Evolutionary conservation across 164 flowering plant species (phyloP).

Genomic region (Paratinospora sagittata): DNA sequence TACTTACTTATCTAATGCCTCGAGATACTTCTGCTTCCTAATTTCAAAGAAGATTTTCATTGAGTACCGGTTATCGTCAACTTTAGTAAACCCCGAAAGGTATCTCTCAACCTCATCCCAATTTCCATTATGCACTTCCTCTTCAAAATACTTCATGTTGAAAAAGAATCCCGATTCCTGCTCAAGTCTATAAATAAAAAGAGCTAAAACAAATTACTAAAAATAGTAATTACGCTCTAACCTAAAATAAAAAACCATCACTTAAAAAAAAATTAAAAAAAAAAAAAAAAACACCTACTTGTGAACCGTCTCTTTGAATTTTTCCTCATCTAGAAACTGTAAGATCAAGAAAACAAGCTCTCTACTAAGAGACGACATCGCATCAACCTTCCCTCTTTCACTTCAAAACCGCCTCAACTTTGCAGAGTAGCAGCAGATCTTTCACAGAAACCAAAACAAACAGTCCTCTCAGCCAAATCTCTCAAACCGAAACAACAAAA

Average conservation of each 20-base stretch:
- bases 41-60: constrained; percentile 55
- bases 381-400: not conserved
- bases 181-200: constrained; percentile 37
- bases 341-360: constrained; percentile 35
- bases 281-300: constrained; percentile 21
- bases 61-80: constrained; percentile 43
- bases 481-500: constrained; percentile 4
- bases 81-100: constrained; percentile 48
- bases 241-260: not conserved
- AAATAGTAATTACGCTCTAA: not conserved
- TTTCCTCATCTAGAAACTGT: constrained; percentile 39
- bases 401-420: not conserved
- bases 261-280: not conserved
- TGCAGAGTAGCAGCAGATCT: constrained; percentile 9
- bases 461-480: not conserved
- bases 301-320: constrained; percentile 34
- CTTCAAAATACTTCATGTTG: constrained; percentile 50
- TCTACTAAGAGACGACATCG: constrained; percentile 32
- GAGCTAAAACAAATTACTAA: not conserved
- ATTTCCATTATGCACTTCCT: constrained; percentile 38
- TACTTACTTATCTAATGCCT: constrained; percentile 69
- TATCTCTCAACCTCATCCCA: constrained; percentile 57
- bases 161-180: constrained; percentile 52
- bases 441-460: not conserved
- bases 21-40: constrained; percentile 55